phyloP scores from a whole-genome alignment of 345 rosid species.

The Kandelia obovata region DNA sequence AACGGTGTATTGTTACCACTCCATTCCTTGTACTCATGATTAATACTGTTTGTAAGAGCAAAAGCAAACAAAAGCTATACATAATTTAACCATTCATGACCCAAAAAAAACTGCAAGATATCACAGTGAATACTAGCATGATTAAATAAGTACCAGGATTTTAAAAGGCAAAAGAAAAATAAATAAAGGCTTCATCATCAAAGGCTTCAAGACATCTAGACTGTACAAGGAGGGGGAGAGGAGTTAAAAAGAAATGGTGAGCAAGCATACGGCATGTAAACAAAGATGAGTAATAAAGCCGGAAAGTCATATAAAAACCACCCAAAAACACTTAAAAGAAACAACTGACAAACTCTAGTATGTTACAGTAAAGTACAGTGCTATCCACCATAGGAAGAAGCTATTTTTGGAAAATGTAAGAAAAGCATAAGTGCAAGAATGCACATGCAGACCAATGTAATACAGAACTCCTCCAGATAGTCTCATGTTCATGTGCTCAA shows the following conservation, averaged over 20 bases:
- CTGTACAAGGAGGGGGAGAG: neutral
- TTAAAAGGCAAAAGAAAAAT: no score
- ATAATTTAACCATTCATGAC: neutral
- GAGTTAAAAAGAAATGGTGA: neutral
- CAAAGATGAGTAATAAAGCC: neutral
- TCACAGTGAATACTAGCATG: neutral
- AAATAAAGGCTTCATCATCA: no score
- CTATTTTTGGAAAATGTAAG: no score
- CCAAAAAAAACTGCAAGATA: neutral
- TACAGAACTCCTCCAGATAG: no score
- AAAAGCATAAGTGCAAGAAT: no score
- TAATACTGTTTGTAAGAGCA: constrained; percentile 52
- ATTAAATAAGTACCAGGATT: neutral
- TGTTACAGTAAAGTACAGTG: no score
- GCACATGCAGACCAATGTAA: no score
- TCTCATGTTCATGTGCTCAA: no score
- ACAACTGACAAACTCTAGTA: no score
- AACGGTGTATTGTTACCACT: constrained; percentile 75
- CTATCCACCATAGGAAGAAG: no score
- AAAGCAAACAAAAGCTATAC: constrained; percentile 1
- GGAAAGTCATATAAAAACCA: neutral
- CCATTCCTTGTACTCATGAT: constrained; percentile 96
- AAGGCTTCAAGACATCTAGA: neutral
- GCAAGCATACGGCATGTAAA: neutral
- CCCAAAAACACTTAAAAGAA: no score